phyloP scores from a whole-genome alignment of 495 filamentous ascomycete genomes.

The Polyplosphaeria fusca region DNA sequence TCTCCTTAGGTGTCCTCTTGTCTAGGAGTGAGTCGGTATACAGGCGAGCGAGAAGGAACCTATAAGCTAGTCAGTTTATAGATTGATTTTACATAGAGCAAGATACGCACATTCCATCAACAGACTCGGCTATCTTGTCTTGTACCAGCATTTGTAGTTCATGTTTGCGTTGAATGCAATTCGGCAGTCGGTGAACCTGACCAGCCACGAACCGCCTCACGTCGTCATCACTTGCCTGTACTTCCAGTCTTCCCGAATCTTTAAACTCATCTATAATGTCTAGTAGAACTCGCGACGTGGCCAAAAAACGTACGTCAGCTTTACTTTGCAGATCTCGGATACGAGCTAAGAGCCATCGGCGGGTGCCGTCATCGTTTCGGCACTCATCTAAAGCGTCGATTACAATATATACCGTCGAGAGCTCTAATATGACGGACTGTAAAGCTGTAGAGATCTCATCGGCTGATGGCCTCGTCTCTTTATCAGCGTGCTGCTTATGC shows the following conservation, averaged over 20 bases:
- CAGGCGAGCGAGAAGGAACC: conserved; percentile 17
- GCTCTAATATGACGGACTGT: conserved; percentile 14
- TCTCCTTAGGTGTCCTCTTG: neutral
- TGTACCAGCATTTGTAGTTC: conserved; percentile 39
- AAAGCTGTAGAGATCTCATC: conserved; percentile 12
- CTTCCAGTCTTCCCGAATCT: conserved; percentile 33
- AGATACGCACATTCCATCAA: conserved; percentile 46
- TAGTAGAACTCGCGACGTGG: conserved; percentile 43
- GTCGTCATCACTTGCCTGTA: conserved; percentile 44
- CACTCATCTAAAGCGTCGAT: conserved; percentile 53
- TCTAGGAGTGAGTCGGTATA: conserved; percentile 5
- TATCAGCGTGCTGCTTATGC: neutral
- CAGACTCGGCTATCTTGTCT: conserved; percentile 33
- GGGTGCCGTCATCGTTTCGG: neutral
- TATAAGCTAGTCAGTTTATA: neutral
- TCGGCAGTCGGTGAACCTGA: conserved; percentile 31
- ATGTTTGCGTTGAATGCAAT: conserved; percentile 18
- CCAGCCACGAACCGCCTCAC: conserved; percentile 39
- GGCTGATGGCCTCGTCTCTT: neutral
- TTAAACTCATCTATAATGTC: conserved; percentile 39
- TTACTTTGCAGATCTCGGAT: conserved; percentile 36
- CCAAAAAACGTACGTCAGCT: conserved; percentile 37
- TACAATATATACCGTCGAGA: conserved; percentile 43
- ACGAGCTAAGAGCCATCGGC: conserved; percentile 23
- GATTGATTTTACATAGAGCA: neutral